phyloP scores from a whole-genome alignment of 208 protist genomes.

The Trypanosoma avium region DNA sequence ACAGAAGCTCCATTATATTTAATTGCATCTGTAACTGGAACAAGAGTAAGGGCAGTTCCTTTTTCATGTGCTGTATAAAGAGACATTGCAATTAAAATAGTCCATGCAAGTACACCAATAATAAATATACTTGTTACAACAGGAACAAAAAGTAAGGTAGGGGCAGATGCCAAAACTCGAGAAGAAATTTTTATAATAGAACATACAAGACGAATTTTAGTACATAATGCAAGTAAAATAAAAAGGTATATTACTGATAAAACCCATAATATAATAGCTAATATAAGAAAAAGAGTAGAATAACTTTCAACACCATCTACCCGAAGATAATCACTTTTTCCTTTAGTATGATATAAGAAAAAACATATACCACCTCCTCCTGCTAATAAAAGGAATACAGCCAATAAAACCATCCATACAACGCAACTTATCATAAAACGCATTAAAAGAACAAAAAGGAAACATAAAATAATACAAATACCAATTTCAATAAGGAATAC shows the following conservation, averaged over 20 bases:
- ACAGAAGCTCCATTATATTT: background rate
- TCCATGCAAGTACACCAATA: constrained; percentile 11
- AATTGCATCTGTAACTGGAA: constrained; percentile 10
- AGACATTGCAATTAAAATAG: constrained; percentile 7
- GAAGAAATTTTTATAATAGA: constrained; percentile 54
- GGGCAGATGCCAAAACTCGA: constrained; percentile 39
- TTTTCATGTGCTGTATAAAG: constrained; percentile 13
- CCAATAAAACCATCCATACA: constrained; percentile 27
- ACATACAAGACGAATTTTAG: constrained; percentile 51
- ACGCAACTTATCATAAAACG: constrained; percentile 23
- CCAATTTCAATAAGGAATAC: constrained; percentile 18
- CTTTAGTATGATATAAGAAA: constrained; percentile 23
- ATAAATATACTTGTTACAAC: constrained; percentile 28
- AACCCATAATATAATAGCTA: constrained; percentile 23
- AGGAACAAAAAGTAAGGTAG: constrained; percentile 56
- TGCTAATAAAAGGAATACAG: constrained; percentile 13
- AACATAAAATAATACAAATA: constrained; percentile 25
- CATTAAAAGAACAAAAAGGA: constrained; percentile 33
- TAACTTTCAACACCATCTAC: constrained; percentile 16
- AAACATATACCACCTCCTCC: constrained; percentile 15
- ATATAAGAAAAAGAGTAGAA: constrained; percentile 9
- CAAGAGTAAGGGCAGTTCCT: background rate
- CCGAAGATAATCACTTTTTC: constrained; percentile 2
- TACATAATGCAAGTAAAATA: constrained; percentile 39
- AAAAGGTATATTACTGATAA: constrained; percentile 27